Percentiles rank a stretch among this genome's conserved stretches.
Conservation (phyloP, 1,139 yeast species). For the Magnusiomyces suaveolens region DNA sequence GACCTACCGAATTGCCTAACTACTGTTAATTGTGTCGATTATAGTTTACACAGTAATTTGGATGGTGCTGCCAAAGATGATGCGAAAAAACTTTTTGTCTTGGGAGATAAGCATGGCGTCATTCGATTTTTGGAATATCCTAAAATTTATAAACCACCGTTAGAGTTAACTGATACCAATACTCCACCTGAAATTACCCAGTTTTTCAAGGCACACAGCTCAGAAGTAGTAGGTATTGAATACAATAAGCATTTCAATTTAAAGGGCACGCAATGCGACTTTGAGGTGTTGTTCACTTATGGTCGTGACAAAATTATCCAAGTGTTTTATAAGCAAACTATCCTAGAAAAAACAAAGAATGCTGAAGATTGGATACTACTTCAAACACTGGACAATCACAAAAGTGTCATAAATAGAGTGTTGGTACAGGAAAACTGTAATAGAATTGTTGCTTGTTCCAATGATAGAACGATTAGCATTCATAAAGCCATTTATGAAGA, state of each 20-base stretch:
- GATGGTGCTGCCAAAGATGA: neutral
- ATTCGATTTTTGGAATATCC: slow-evolving; percentile 13
- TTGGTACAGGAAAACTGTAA: slow-evolving; percentile 26
- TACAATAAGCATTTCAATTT: slow-evolving; percentile 10
- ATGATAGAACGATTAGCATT: slow-evolving; percentile 49
- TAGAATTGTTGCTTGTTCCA: slow-evolving; percentile 44
- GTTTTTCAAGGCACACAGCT: slow-evolving; percentile 24
- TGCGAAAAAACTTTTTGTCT: slow-evolving; percentile 12
- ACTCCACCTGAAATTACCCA: neutral
- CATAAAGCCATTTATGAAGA: slow-evolving; percentile 35
- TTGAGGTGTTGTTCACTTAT: neutral
- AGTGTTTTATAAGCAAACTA: slow-evolving; percentile 30
- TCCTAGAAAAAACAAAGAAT: neutral
- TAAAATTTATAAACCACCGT: neutral
- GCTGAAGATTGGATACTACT: slow-evolving; percentile 41
- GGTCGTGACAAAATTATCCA: slow-evolving; percentile 57
- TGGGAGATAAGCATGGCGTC: slow-evolving; percentile 21
- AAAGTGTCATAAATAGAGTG: slow-evolving; percentile 43
- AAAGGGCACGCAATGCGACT: slow-evolving; percentile 1
- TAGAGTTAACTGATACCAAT: slow-evolving; percentile 14
- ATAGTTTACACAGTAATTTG: neutral
- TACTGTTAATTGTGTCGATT: slow-evolving; percentile 2
- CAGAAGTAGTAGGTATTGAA: slow-evolving; percentile 24
- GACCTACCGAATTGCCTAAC: neutral
- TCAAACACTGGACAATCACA: slow-evolving; percentile 51